phyloP scores from a whole-genome alignment of 495 filamentous ascomycete genomes.

The Extremus antarcticus region DNA sequence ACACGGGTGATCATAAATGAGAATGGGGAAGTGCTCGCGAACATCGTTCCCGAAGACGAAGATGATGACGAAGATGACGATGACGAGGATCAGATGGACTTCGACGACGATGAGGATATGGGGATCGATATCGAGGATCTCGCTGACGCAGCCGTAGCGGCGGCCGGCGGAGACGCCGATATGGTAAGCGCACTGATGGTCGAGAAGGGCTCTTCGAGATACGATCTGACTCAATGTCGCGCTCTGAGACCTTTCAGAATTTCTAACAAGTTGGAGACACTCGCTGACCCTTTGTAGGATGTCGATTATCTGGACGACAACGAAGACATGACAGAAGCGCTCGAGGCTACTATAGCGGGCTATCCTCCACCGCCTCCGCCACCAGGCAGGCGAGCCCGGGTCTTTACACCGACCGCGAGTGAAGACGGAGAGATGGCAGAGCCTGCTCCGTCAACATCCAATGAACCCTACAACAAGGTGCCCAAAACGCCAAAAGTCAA shows the following conservation, averaged over 20 bases:
- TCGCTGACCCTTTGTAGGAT: too few species aligned
- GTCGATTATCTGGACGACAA: slow-evolving; percentile 40
- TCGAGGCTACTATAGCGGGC: slow-evolving; percentile 58
- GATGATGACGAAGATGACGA: slow-evolving; percentile 35
- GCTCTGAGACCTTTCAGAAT: too few species aligned
- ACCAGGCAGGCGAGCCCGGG: slow-evolving; percentile 42
- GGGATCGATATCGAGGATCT: slow-evolving; percentile 29
- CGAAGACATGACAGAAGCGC: slow-evolving; percentile 39
- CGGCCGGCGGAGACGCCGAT: slow-evolving; percentile 32
- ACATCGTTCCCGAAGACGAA: slow-evolving; percentile 31
- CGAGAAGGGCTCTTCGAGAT: too few species aligned
- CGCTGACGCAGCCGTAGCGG: slow-evolving; percentile 32
- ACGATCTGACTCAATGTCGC: too few species aligned
- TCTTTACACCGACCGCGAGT: slow-evolving; percentile 46
- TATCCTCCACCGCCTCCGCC: slow-evolving; percentile 56
- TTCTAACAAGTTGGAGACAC: too few species aligned
- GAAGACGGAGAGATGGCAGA: slow-evolving; percentile 28
- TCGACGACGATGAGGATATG: slow-evolving; percentile 23
- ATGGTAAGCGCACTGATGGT: too few species aligned
- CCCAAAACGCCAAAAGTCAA: slow-evolving; percentile 31
- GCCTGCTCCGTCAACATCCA: not conserved
- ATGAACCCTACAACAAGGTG: slow-evolving; percentile 24
- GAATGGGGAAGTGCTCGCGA: slow-evolving; percentile 35
- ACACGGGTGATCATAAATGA: slow-evolving; percentile 30
- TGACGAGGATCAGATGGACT: slow-evolving; percentile 26